Conservation (phyloP, 2,329 filamentous ascomycete genomes). For the Stachybotrys chlorohalonatus region DNA sequence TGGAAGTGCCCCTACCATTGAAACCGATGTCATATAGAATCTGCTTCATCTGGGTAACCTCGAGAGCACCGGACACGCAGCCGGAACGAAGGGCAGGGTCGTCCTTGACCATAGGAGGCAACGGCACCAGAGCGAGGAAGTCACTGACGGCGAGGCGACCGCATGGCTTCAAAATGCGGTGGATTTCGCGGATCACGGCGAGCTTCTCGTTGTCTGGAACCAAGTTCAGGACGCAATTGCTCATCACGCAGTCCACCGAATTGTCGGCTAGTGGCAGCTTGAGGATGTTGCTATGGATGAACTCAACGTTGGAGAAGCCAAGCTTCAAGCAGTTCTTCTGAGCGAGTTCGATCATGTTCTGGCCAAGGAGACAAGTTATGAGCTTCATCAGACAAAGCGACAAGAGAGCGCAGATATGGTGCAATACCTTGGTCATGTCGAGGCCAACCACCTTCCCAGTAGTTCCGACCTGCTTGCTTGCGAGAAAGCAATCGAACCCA, state of each 20-base stretch:
- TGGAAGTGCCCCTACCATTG: too few relatives aligned
- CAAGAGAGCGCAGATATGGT: not conserved
- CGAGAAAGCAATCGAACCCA: too few relatives aligned
- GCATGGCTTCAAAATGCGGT: constrained; percentile 44
- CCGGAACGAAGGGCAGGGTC: too few relatives aligned
- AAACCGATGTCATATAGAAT: too few relatives aligned
- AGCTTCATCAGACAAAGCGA: not conserved
- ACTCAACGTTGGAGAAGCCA: not conserved
- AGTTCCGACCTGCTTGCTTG: not conserved
- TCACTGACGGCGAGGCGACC: constrained; percentile 38
- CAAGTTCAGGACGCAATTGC: constrained; percentile 56
- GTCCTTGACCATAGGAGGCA: too few relatives aligned
- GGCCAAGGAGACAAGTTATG: not conserved
- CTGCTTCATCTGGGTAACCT: too few relatives aligned
- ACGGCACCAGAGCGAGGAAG: too few relatives aligned
- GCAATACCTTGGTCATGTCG: not conserved
- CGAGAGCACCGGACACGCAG: too few relatives aligned
- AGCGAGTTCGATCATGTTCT: not conserved
- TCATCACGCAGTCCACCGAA: constrained; percentile 43
- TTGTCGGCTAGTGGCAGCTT: not conserved
- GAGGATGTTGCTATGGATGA: not conserved
- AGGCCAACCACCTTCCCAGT: not conserved
- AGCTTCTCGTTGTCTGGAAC: constrained; percentile 43
- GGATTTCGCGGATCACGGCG: constrained; percentile 47
- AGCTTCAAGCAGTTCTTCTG: not conserved